Evolutionary conservation across 352 stramenopile species (phyloP), one percentile per base, ranked within the genome.

Genomic region (Discostella stelligera): DNA sequence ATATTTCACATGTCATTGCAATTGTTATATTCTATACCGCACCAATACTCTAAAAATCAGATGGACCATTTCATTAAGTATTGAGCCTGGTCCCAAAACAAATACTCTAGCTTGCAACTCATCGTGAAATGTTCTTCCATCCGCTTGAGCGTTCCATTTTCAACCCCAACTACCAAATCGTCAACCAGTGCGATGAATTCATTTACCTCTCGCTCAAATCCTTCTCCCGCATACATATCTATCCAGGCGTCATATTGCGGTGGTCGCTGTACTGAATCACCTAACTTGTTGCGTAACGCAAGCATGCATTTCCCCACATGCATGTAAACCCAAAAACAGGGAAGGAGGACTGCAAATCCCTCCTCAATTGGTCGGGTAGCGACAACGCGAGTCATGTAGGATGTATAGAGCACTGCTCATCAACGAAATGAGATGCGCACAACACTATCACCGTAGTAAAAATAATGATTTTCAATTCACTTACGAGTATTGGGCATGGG

Each of bases 241-340:
- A 93, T 93, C 87, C 87, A 93, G 3, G 83, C 85, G 79, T 93
- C 85, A 69, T 87, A 91, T 71, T 87, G 73, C 7, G 82, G 70
- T n/a, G 59, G 48, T 32, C 85, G 67, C 46, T 68, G 73, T 1
- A 83, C 70, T 55, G 61, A 66, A 63, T 88, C 60, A 30, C 73
- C 84, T 9, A 92, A 50, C 41, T 90, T 66, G 23, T 87, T 73
- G 53, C 87, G 72, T 20, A 91, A 66, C 70, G 83, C 74, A 0
- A 91, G 68, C 85, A 91, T 93, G 48, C 73, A 82, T 37, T 91
- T 84, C 10, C 87, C 85, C 10, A 93, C 85, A 68, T 93, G 83
- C 81, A 88, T 87, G 46, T 93, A 93, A 0, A 93, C 85, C 87
- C 86, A 90, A 74, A 89, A 89, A 37, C 86, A 91, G 7, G 86